Conservation (phyloP, 768 basidiomycete species). For the Ramaria sp. region DNA sequence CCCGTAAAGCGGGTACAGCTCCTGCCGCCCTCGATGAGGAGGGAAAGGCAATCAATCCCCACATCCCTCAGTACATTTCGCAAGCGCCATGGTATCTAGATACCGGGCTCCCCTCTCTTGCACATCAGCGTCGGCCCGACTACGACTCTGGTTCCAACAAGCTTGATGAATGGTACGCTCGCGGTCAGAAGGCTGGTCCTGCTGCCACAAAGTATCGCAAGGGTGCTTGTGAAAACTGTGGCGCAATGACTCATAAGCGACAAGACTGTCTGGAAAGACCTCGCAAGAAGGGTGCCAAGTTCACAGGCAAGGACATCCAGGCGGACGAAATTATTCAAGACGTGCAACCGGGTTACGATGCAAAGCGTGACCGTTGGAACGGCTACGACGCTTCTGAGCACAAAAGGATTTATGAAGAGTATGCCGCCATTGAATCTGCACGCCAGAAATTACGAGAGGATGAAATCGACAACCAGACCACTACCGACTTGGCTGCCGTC, state of each 20-base stretch:
- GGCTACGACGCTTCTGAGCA: constrained; percentile 91
- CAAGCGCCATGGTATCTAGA: constrained; percentile 90
- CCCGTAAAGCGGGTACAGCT: constrained; percentile 96
- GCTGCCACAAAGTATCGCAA: constrained; percentile 96
- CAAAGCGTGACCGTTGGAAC: constrained; percentile 97
- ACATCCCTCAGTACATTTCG: constrained; percentile 98
- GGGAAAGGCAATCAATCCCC: constrained; percentile 93
- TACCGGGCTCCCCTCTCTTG: constrained; percentile 85
- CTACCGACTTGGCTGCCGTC: constrained; percentile 82
- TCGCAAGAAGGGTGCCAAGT: constrained; percentile 92
- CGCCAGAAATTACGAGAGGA: constrained; percentile 88
- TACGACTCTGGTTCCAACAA: constrained; percentile 45
- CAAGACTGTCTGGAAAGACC: constrained; percentile 94
- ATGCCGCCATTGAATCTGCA: constrained; percentile 84
- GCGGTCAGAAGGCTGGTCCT: constrained; percentile 74
- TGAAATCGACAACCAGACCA: constrained; percentile 95
- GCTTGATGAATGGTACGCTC: constrained; percentile 87
- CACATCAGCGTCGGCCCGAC: constrained; percentile 82
- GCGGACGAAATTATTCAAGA: constrained; percentile 88
- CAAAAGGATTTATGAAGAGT: constrained; percentile 83
- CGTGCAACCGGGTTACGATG: constrained; percentile 69
- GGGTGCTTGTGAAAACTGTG: constrained; percentile 98
- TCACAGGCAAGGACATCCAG: constrained; percentile 78
- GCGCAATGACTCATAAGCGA: constrained; percentile 87
- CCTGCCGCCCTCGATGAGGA: constrained; percentile 85